Conservation (phyloP, 179 eudicot genomes). For the Beta corolliflora region DNA sequence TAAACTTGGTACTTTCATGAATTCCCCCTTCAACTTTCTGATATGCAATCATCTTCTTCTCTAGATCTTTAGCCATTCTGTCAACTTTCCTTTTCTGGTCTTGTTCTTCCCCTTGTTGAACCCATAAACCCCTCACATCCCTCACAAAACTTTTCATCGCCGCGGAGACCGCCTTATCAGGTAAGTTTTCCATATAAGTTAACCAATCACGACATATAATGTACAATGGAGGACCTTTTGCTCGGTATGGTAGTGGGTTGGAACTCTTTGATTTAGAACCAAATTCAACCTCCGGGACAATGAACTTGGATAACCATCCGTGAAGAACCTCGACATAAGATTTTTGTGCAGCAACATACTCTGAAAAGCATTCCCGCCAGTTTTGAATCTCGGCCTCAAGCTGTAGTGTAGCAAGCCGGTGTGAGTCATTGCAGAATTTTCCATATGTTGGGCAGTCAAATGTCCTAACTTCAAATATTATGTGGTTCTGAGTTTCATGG, state of each 20-base stretch:
- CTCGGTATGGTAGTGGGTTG: constrained; percentile 38
- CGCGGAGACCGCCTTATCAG: constrained; percentile 64
- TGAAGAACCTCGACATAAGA: constrained; percentile 60
- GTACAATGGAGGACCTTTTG: constrained; percentile 74
- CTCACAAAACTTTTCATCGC: constrained; percentile 73
- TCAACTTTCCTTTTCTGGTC: constrained; percentile 82
- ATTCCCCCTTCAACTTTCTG: constrained; percentile 63
- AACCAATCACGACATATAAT: constrained; percentile 72
- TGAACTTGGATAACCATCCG: constrained; percentile 70
- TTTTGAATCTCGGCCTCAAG: constrained; percentile 77
- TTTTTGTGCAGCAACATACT: constrained; percentile 55
- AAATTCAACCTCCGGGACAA: constrained; percentile 66
- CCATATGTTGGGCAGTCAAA: constrained; percentile 69
- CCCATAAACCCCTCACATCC: constrained; percentile 71
- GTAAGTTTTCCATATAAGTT: constrained; percentile 58
- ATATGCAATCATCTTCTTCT: constrained; percentile 57
- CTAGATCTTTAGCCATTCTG: constrained; percentile 68
- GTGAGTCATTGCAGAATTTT: constrained; percentile 74
- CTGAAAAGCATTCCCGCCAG: constrained; percentile 66
- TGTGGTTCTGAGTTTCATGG: constrained; percentile 73
- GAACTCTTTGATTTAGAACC: constrained; percentile 50
- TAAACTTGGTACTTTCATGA: constrained; percentile 49
- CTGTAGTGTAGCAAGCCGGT: constrained; percentile 76
- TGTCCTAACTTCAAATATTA: constrained; percentile 64
- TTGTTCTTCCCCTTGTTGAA: constrained; percentile 86